A percentile compares a stretch with the other conserved stretches of the same genome.
Evolutionary conservation across 2,329 filamentous ascomycete species (phyloP).

Genomic region (Penicillium sp.): DNA sequence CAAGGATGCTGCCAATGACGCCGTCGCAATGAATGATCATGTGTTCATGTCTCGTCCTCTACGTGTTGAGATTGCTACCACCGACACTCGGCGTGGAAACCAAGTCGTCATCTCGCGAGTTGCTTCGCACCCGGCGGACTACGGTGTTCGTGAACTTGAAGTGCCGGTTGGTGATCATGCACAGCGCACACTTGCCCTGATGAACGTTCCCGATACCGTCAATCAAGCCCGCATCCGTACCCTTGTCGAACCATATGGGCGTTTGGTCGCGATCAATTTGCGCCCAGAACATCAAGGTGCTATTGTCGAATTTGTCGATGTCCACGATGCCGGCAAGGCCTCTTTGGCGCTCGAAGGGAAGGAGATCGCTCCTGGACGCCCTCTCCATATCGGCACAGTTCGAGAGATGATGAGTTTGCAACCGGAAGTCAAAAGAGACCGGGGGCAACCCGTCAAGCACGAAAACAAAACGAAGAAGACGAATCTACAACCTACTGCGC

Average conservation of each 20-base stretch:
- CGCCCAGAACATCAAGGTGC: conserved; percentile 81
- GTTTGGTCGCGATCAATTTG: conserved; percentile 71
- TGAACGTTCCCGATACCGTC: conserved; percentile 87
- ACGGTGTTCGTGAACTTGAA: conserved; percentile 40
- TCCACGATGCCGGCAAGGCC: conserved; percentile 65
- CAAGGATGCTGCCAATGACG: conserved; percentile 64
- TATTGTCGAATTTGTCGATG: conserved; percentile 74
- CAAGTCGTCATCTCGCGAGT: conserved; percentile 47
- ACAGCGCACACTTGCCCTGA: conserved; percentile 72
- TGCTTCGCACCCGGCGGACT: conserved; percentile 36
- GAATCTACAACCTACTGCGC: conserved; percentile 31
- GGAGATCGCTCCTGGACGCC: conserved; percentile 44
- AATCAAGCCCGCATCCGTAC: conserved; percentile 79
- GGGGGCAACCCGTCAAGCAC: conserved; percentile 30
- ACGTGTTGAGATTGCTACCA: conserved; percentile 56
- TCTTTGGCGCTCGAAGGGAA: conserved; percentile 46
- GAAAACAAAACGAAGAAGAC: conserved; percentile 37
- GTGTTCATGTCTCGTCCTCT: conserved; percentile 67
- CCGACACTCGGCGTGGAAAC: conserved; percentile 42
- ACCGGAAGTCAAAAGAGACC: conserved; percentile 41
- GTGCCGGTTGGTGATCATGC: conserved; percentile 46
- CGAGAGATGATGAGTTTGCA: conserved; percentile 48
- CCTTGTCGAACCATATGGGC: conserved; percentile 67
- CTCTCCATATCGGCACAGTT: conserved; percentile 51
- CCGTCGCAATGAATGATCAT: conserved; percentile 66